A percentile compares a stretch with the other conserved stretches of the same genome.
phyloP scores from a whole-genome alignment of 2,329 filamentous ascomycete species.

The Thyridium curvatum region DNA sequence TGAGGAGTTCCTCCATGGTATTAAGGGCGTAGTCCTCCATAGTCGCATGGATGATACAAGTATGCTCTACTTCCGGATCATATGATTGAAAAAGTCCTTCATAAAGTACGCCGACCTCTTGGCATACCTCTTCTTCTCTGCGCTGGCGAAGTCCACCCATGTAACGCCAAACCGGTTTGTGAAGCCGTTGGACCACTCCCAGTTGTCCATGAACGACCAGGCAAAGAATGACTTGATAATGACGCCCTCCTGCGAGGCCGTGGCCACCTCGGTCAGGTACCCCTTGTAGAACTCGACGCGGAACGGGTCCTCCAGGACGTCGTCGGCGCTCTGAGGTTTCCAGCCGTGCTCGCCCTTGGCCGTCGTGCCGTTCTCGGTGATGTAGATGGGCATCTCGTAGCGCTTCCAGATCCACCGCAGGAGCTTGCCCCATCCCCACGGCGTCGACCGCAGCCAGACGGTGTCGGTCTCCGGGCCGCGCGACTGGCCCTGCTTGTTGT shows the following conservation, averaged over 20 bases:
- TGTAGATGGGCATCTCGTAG: constrained; percentile 32
- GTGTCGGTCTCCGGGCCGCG: constrained; percentile 30
- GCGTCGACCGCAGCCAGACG: constrained; percentile 29
- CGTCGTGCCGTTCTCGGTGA: constrained; percentile 35
- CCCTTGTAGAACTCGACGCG: constrained; percentile 29
- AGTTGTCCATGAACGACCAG: constrained; percentile 36
- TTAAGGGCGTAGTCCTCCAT: too few relatives aligned
- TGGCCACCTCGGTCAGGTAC: constrained; percentile 29
- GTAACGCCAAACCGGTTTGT: constrained; percentile 31
- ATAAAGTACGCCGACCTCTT: constrained; percentile 23
- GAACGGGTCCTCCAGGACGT: constrained; percentile 29
- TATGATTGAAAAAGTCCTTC: constrained; percentile 19
- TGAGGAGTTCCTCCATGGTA: too few relatives aligned
- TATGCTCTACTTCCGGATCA: constrained; percentile 12
- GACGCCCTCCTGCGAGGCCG: constrained; percentile 27
- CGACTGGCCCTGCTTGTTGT: constrained; percentile 22
- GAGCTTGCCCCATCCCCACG: constrained; percentile 29
- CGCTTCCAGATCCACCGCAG: constrained; percentile 32
- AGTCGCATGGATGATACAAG: too few relatives aligned
- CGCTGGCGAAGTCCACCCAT: constrained; percentile 31
- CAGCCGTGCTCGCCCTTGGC: constrained; percentile 29
- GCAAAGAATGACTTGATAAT: constrained; percentile 32
- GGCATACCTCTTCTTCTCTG: constrained; percentile 25
- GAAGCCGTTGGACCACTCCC: constrained; percentile 35
- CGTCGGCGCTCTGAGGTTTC: constrained; percentile 17